A percentile compares a stretch with the other conserved stretches of the same genome.
phyloP scores from a whole-genome alignment of 176 grass and related monocot genomes.

The Eragrostis curvula region DNA sequence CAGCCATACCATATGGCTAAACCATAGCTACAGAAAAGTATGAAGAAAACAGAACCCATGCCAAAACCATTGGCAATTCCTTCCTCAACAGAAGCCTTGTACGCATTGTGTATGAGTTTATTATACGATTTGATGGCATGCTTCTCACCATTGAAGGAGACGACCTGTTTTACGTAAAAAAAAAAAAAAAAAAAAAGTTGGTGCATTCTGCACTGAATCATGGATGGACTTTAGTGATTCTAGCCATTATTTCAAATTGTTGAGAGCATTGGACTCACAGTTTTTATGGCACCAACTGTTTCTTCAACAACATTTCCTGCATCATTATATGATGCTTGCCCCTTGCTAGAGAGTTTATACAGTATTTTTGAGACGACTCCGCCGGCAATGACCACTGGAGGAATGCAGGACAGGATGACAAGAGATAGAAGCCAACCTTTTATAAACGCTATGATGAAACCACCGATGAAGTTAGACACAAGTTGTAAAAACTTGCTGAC shows the following conservation, averaged over 20 bases:
- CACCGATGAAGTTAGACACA: conserved; percentile 71
- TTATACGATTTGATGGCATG: conserved; percentile 59
- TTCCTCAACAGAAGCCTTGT: conserved; percentile 58
- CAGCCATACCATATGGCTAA: conserved; percentile 70
- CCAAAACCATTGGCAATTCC: conserved; percentile 68
- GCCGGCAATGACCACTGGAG: too few species aligned
- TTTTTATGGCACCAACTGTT: conserved; percentile 75
- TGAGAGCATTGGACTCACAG: conserved; percentile 48
- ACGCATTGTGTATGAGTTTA: conserved; percentile 57
- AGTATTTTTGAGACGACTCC: conserved; percentile 62
- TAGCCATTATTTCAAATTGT: background rate
- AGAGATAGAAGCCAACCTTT: conserved; percentile 91
- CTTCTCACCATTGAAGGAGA: conserved; percentile 80
- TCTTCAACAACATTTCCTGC: conserved; percentile 80
- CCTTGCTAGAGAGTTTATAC: conserved; percentile 63
- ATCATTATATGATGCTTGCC: conserved; percentile 63
- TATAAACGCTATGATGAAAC: conserved; percentile 76
- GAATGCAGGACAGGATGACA: conserved; percentile 78
- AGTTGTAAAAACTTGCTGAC: conserved; percentile 88
- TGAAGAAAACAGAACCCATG: conserved; percentile 60
- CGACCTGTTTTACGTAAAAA: conserved; percentile 61
- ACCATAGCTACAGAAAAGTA: conserved; percentile 74
- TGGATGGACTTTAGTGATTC: background rate
- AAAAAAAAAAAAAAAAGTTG: too few species aligned
- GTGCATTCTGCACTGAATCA: conserved; percentile 4